Conservation (phyloP, 331 rosid species). For the Quercus tomentella region DNA sequence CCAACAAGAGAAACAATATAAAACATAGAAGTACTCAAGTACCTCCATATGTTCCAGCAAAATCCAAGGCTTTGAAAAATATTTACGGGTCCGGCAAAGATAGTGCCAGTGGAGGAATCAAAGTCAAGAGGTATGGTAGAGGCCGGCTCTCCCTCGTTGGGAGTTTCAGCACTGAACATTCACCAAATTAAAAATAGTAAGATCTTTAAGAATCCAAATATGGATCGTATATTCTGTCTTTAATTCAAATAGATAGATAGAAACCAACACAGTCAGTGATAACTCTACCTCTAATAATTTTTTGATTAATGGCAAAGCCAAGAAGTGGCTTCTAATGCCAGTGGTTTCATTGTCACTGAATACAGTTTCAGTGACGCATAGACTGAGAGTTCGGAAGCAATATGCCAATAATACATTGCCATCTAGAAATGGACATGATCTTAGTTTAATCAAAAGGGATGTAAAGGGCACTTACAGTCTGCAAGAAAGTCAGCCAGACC, state of each 20-base stretch:
- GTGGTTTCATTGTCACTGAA: neutral
- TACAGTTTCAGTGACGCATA: neutral
- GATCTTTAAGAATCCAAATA: neutral
- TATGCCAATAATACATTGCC: neutral
- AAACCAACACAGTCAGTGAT: too few relatives aligned
- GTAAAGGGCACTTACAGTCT: constrained; percentile 55
- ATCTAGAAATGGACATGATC: neutral
- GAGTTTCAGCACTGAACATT: constrained; percentile 55
- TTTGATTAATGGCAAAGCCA: neutral
- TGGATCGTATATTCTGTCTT: neutral
- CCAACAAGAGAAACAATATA: neutral
- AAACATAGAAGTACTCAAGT: constrained; percentile 24
- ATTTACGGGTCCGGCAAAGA: constrained; percentile 68
- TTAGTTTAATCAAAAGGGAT: neutral
- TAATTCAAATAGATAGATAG: neutral
- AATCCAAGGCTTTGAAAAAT: constrained; percentile 67
- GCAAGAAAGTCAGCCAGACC: constrained; percentile 74
- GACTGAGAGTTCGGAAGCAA: neutral
- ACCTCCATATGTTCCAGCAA: constrained; percentile 88
- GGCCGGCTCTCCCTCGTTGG: constrained; percentile 52
- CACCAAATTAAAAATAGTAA: neutral
- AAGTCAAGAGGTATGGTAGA: constrained; percentile 51
- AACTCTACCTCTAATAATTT: neutral
- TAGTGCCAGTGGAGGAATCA: constrained; percentile 55
- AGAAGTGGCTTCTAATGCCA: neutral